Base-by-base conservation (phyloP, 345 rosid genomes). In the Raphanus sativus region DNA sequence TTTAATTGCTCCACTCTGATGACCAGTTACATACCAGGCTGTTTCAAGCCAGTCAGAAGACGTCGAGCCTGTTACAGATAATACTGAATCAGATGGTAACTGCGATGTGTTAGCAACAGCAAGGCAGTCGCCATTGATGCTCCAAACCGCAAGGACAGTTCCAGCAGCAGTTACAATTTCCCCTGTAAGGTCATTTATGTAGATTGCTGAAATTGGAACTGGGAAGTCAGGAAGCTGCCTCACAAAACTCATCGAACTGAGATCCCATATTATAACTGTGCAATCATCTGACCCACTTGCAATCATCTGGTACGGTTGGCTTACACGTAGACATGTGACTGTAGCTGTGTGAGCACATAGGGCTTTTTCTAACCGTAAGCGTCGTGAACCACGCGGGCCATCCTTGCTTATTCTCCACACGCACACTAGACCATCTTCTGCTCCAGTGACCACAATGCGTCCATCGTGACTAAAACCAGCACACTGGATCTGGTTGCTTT, bases 131-230 rank as follows among this genome's bases (percentile, higher is more conserved):
- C 98, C 99, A 75, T 96, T 96, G 82, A 93, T 83, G 86, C 98
- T 90, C 99, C 99, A 96, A 71, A 96, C 87, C 40, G 99, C 96
- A 70, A 96, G 96, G 80, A 91, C 77, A 68, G 92, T 88, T 77
- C 99, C 99, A 48, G 99, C 96, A 4, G 99, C 98, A 0, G 99
- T 93, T 80, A 90, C 86, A 52, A 96, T 93, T 83, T 91, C 99
- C 50, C 98, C 99, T 0, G 93, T 89, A 83, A 96, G 89, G 79
- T 96, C 95, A 66, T 93, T 96, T 62, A 93, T 91, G 77, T 91
- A 93, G 65, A 93, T 77, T 40, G 99, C 99, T 52, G 99, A 90
- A 77, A 92, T 82, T 9, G 99, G 87, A 17, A 84, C 87, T 28
- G 98, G 94, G 81, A 96, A 91, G 82, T 88, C 92, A 0, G 97